phyloP scores from a whole-genome alignment of 2,329 filamentous ascomycete species.

The Aspergillus neotritici region DNA sequence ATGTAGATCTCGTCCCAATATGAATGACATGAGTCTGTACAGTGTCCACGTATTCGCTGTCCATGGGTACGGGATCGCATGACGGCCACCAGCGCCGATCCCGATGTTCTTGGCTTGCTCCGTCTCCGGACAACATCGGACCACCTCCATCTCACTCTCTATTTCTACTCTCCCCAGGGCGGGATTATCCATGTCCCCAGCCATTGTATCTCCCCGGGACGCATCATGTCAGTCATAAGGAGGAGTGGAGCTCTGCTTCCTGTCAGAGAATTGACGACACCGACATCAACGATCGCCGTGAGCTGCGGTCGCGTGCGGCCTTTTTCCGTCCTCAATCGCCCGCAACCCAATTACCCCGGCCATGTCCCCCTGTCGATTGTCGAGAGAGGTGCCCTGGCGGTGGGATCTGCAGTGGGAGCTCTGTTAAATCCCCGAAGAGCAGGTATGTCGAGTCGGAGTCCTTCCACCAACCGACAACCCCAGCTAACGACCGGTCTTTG shows the following conservation, averaged over 20 bases:
- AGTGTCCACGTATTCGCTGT: too few relatives aligned
- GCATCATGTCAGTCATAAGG: slow-evolving; percentile 27
- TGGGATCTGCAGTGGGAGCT: slow-evolving; percentile 56
- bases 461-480: neutral
- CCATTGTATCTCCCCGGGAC: neutral
- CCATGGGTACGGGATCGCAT: slow-evolving; percentile 9
- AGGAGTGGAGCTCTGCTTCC: slow-evolving; percentile 13
- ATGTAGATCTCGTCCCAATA: too few relatives aligned
- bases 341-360: slow-evolving; percentile 79
- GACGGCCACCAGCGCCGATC: slow-evolving; percentile 7
- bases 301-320: slow-evolving; percentile 28
- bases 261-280: slow-evolving; percentile 11
- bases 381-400: slow-evolving; percentile 67
- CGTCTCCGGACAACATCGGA: neutral
- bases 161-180: too few relatives aligned
- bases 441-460: slow-evolving; percentile 44
- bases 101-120: slow-evolving; percentile 8
- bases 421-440: slow-evolving; percentile 72
- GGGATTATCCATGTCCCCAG: slow-evolving; percentile 6
- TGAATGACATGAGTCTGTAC: too few relatives aligned
- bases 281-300: slow-evolving; percentile 5
- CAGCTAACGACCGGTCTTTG: slow-evolving; percentile 1
- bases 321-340: slow-evolving; percentile 82
- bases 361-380: slow-evolving; percentile 80
- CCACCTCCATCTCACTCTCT: neutral